Conservation (phyloP, 1,284 basidiomycete species). For the Heliocybe sulcata region DNA sequence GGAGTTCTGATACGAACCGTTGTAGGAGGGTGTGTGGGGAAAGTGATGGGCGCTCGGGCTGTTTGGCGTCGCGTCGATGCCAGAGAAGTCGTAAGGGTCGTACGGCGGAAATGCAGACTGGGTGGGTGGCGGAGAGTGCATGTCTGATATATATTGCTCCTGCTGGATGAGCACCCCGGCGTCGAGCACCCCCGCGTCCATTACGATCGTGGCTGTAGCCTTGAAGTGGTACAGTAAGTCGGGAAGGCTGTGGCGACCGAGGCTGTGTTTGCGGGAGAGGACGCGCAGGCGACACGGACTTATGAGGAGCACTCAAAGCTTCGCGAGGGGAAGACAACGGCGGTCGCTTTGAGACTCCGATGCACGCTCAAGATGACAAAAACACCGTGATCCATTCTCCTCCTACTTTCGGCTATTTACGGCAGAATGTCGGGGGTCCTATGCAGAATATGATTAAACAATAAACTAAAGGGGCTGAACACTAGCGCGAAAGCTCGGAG, state of each 20-base stretch:
- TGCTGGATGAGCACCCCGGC: not conserved
- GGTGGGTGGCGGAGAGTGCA: not conserved
- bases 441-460: not conserved
- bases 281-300: not conserved
- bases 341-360: not conserved
- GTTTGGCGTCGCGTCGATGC: not conserved
- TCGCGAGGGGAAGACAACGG: not conserved
- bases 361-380: not conserved
- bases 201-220: not conserved
- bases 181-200: not conserved
- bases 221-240: not conserved
- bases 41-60: not conserved
- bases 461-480: too few species aligned
- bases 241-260: not conserved
- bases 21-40: conserved; percentile 39
- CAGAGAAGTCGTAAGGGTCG: not conserved
- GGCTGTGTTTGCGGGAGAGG: not conserved
- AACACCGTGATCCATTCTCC: not conserved
- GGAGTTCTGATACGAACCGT: conserved; percentile 53
- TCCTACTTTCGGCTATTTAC: too few species aligned
- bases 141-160: not conserved
- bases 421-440: not conserved
- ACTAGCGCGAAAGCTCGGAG: too few species aligned
- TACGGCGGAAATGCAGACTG: too few species aligned
- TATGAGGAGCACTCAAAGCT: not conserved